phyloP scores from a whole-genome alignment of 2,329 filamentous ascomycete genomes.

The Fonsecaea monophora region DNA sequence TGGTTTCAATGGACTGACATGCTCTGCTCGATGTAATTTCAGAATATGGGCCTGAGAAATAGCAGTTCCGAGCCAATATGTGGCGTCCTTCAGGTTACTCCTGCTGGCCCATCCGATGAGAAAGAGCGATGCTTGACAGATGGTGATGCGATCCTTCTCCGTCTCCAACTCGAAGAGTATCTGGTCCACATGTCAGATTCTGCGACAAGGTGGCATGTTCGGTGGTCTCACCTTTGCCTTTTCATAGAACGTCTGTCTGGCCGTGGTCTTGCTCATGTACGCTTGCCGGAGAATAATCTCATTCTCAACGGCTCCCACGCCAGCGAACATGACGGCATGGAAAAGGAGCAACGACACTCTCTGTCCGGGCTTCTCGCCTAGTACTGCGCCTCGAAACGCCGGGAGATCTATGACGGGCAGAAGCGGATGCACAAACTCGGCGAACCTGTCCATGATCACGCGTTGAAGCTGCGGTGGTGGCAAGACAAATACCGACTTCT shows the following conservation, averaged over 20 bases:
- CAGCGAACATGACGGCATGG: conserved; percentile 15
- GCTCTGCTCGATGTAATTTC: conserved; percentile 6
- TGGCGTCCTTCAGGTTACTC: conserved; percentile 11
- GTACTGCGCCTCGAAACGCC: background rate
- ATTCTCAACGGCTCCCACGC: conserved; percentile 16
- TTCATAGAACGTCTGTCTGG: conserved; percentile 7
- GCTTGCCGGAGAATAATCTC: conserved; percentile 4
- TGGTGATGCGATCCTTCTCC: conserved; percentile 13
- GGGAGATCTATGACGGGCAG: conserved; percentile 8
- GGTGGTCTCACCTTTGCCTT: conserved; percentile 15
- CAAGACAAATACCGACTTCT: conserved; percentile 9
- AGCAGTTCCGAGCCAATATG: conserved; percentile 9
- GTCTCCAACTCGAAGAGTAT: conserved; percentile 12
- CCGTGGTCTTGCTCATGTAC: conserved; percentile 11
- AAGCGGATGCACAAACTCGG: conserved; percentile 14
- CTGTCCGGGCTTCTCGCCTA: background rate
- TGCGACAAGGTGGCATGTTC: background rate
- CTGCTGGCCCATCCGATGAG: conserved; percentile 17
- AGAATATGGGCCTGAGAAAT: conserved; percentile 4
- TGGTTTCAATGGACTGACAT: background rate
- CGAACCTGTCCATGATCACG: conserved; percentile 3
- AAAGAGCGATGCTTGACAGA: conserved; percentile 18
- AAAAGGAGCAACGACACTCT: conserved; percentile 15
- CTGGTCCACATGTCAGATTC: background rate
- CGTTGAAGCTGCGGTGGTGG: background rate